Evolutionary conservation across 306 rosid species (phyloP), one percentile per base, ranked within the genome.

Genomic region (Abrus pulchellus): DNA sequence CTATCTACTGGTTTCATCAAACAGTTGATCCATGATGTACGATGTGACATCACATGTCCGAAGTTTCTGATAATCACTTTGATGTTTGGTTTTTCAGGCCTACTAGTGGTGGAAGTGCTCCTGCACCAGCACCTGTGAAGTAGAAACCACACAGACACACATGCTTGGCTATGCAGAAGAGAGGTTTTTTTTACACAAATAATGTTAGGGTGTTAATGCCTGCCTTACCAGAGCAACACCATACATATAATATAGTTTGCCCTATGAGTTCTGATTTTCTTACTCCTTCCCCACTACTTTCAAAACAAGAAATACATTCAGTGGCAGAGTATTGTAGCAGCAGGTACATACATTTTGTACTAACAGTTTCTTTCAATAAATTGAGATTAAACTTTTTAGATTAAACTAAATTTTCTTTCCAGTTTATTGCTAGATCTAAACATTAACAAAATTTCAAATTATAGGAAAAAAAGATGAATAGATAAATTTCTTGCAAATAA

Each of bases 51-150:
- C 20, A 41, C 8, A 75, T 68, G 68, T 57, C 62, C 4, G 0
- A 1, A 33, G 41, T 55, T 83, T 83, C 13, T 44, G 67, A 33
- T 56, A 14, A 61, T 50, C 44, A 71, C 64, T 61, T 9, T 47
- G 14, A 10, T 27, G 67, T 44, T 80, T 62, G 38, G 29, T 47
- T 50, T 70, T 85, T 53, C 33, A 90, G 97, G 88, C 94, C 97
- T 68, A 92, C 97, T 28, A 79, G 92, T 4, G 97, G 97, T 9
- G 93, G 93, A 80, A 60, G 80, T 60, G 72, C 85, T 20, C 72
- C 89, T 8, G 78, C 89, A 0, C 71, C 85, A 57, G 75, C 85
- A 0, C 64, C 83, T 53, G 34, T 27, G 27, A 77, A 76, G 57
- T 68, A 65, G 71, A 79, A 62, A 68, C 34, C 56, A 72, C 40